Base-by-base conservation (phyloP, 805 yeast species). In the Starmerella gropengiesseri region DNA sequence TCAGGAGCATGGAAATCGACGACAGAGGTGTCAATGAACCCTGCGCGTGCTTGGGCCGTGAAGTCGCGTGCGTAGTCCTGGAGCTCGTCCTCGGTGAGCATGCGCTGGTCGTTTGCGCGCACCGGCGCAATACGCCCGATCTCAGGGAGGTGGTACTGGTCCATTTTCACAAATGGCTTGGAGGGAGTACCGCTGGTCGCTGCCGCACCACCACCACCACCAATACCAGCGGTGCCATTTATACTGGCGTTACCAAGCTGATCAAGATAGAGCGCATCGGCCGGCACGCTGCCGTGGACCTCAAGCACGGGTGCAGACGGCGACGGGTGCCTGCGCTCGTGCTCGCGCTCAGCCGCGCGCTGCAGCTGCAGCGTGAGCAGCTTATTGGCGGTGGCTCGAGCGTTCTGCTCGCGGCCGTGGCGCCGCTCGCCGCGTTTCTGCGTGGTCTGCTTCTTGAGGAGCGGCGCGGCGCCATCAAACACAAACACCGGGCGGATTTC, bases 81-180 rank as follows among this genome's bases (percentile, higher is more conserved):
- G 47, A 76, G 75, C 45, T 85, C 94, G 16, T 76, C 79, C 31
- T 78, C 79, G 0, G 85, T 73, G 56, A 81, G 71, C 44, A 91
- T 62, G 46, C 99, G 72, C 23, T 71, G 70, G 62, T 91, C 99
- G 30, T 68, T 62, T 16, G 65, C 64, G 13, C 70, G 63, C 6
- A 74, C 69, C 11, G 56, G 46, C 8, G 49, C 53, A 14, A 50
- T 48, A n/a, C 30, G 22, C 25, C 73, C 74, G 23, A 84, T 62
- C 5, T 70, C 70, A 0, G 97, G 98, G 19, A 89, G 60, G 54
- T 87, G 87, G 62, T 80, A 89, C 50, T 89, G 95, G 62, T 89
- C 97, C 32, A 73, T 67, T 44, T 70, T 66, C 19, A 71, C 61
- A 47, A 77, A 80, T 22, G 37, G 44, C 40, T 33, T 44, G 6